These are phyloP conservation scores for Blastocladiella emersonii DNA, from an alignment of 371 early-diverging fungal genomes.

Conservation along the genomic window DNA sequence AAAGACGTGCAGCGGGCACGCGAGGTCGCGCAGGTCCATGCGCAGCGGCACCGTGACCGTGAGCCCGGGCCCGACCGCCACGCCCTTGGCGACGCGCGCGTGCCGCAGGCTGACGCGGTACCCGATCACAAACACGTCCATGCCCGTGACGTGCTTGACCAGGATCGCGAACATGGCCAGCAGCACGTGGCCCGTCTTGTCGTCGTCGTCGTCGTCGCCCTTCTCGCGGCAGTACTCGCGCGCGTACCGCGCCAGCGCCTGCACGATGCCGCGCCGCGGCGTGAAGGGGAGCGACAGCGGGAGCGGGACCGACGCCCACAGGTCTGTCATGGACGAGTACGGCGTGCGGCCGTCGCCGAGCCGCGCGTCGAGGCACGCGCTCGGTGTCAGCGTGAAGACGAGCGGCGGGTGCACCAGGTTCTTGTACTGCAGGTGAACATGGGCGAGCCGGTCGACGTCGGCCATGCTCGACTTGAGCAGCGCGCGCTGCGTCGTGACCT, in stretches of 20 bases:
- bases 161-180: slow-evolving; percentile 19
- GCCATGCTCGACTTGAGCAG: background rate
- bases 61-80: slow-evolving; percentile 19
- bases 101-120: slow-evolving; percentile 16
- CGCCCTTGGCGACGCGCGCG: slow-evolving; percentile 10
- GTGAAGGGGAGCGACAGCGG: background rate
- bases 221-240: background rate
- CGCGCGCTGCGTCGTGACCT: background rate
- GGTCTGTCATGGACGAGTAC: background rate
- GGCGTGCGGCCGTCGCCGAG: background rate
- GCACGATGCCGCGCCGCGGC: background rate
- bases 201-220: background rate
- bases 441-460: background rate
- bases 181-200: background rate
- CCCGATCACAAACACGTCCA: slow-evolving; percentile 26
- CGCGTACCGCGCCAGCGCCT: background rate
- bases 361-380: background rate
- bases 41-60: slow-evolving; percentile 27
- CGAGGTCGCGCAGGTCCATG: slow-evolving; percentile 17
- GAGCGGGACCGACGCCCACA: background rate
- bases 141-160: slow-evolving; percentile 30
- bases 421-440: background rate
- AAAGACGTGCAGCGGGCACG: background rate
- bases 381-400: background rate
- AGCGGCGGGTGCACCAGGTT: slow-evolving; percentile 3